These are phyloP conservation scores for Fusarium floridanum DNA, from an alignment of 2,329 filamentous ascomycete genomes.

Conservation along the genomic window DNA sequence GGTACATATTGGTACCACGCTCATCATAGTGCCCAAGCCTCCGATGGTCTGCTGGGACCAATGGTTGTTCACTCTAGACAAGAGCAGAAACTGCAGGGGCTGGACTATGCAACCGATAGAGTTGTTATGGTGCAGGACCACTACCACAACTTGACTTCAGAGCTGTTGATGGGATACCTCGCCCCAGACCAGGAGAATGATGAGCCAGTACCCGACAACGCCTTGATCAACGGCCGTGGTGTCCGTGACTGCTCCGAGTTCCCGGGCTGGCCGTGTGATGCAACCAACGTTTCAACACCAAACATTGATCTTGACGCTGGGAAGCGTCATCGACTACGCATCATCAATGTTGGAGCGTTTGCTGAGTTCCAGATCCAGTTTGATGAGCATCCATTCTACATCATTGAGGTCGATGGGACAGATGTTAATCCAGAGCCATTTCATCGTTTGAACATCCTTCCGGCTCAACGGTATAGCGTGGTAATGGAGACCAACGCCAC, in stretches of 20 bases:
- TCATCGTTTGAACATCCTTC: constrained; percentile 73
- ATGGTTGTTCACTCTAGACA: constrained; percentile 73
- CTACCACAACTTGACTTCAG: constrained; percentile 71
- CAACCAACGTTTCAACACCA: constrained; percentile 53
- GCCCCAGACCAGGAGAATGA: constrained; percentile 66
- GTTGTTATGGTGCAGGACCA: constrained; percentile 79
- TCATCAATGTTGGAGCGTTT: constrained; percentile 79
- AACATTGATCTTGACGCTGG: constrained; percentile 63
- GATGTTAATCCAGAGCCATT: constrained; percentile 71
- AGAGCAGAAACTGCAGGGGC: constrained; percentile 48
- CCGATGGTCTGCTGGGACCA: constrained; percentile 77
- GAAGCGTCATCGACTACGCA: constrained; percentile 73
- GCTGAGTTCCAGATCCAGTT: constrained; percentile 79
- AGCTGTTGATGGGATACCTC: constrained; percentile 68
- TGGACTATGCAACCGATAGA: constrained; percentile 61
- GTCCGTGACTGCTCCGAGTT: constrained; percentile 53
- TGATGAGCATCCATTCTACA: constrained; percentile 73
- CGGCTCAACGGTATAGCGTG: constrained; percentile 79
- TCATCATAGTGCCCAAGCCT: constrained; percentile 73
- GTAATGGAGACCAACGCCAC: constrained; percentile 72
- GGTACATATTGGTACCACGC: constrained; percentile 73
- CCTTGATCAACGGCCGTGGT: constrained; percentile 70
- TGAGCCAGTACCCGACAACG: constrained; percentile 75
- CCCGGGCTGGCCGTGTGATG: constrained; percentile 59
- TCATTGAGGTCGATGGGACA: constrained; percentile 80